Percentiles rank a stretch among this genome's conserved stretches.
Evolutionary conservation across 2,329 filamentous ascomycete species (phyloP).

Genomic region (Aspergillus felis): DNA sequence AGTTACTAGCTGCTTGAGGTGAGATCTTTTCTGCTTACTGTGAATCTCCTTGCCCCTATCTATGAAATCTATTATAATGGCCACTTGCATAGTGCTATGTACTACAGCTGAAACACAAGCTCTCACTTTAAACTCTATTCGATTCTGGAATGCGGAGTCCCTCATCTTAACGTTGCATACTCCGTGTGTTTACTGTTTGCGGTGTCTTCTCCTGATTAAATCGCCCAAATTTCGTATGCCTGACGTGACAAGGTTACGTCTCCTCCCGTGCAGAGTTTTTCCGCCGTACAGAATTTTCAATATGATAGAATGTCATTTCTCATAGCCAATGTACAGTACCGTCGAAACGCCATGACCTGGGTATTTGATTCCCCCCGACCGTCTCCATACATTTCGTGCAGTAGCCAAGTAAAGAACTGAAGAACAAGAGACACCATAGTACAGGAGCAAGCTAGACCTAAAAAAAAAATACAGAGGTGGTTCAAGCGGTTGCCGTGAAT

Average conservation of each 20-base stretch:
- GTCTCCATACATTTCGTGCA: not conserved
- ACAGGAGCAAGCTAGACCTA: conserved; percentile 1
- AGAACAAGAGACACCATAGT: conserved; percentile 2
- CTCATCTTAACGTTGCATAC: not conserved
- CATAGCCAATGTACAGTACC: not conserved
- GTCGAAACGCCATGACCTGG: not conserved
- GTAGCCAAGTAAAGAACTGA: not conserved
- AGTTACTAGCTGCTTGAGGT: no score
- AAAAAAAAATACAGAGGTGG: not conserved
- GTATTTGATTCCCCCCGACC: not conserved
- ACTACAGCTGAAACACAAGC: no score
- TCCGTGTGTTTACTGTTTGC: not conserved
- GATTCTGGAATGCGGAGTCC: not conserved
- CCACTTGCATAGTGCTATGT: no score
- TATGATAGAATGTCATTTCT: not conserved
- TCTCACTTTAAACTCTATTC: not conserved
- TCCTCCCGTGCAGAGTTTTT: not conserved
- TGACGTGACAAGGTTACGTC: no score
- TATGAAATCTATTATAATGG: no score
- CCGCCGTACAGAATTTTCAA: not conserved
- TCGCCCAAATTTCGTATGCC: no score
- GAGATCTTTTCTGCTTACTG: no score
- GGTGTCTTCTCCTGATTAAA: not conserved
- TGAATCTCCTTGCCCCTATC: no score
- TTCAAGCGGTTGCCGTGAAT: conserved; percentile 24